These are phyloP conservation scores for Gossypium rotundifolium DNA, from an alignment of 345 rosid species.

Conservation along the genomic window DNA sequence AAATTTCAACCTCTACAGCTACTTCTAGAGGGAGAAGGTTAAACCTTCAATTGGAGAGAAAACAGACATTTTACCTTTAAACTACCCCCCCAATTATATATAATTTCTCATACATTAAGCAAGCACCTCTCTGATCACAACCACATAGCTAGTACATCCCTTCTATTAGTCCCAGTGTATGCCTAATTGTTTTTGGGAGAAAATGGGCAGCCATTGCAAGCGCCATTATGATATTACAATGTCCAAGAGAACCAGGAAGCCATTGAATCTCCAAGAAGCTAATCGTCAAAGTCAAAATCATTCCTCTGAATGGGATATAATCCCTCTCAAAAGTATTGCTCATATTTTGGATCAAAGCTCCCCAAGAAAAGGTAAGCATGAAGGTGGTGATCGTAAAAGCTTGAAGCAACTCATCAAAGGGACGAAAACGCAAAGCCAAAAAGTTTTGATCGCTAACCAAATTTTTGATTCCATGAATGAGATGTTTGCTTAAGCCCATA, in stretches of 20 bases:
- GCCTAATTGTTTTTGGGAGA: neutral
- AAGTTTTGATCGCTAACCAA: too few relatives aligned
- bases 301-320: neutral
- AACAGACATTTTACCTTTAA: neutral
- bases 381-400: slow-evolving; percentile 31
- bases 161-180: too few relatives aligned
- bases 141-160: neutral
- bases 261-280: slow-evolving; percentile 16
- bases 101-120: neutral
- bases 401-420: slow-evolving; percentile 55
- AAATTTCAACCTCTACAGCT: neutral
- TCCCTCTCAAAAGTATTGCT: too few relatives aligned
- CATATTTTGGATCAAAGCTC: neutral
- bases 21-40: neutral
- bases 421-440: neutral
- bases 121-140: neutral
- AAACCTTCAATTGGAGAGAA: neutral
- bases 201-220: slow-evolving; percentile 37
- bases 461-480: too few relatives aligned
- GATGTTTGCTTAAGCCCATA: too few relatives aligned
- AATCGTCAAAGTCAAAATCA: too few relatives aligned
- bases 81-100: neutral
- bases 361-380: neutral
- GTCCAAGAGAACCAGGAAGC: slow-evolving; percentile 76
- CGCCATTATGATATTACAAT: slow-evolving; percentile 45